phyloP scores from a whole-genome alignment of 805 yeast genomes.

The Ogataea nitratoaversa region DNA sequence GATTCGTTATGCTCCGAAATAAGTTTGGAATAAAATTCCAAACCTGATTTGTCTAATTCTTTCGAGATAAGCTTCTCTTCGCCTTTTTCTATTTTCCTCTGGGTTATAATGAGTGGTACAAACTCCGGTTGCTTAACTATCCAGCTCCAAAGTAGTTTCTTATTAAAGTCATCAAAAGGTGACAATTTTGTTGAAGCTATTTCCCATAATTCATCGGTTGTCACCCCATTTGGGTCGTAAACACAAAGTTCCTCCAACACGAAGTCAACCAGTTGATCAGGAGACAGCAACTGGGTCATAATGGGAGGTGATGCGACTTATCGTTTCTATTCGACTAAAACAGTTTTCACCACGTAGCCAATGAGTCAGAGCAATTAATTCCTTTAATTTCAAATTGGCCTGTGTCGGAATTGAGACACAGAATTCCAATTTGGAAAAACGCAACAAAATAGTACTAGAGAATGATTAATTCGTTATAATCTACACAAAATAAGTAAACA shows the following conservation, averaged over 20 bases:
- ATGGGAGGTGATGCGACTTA: too few species aligned
- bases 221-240: conserved; percentile 30
- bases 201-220: conserved; percentile 32
- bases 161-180: conserved; percentile 28
- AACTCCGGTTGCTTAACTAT: conserved; percentile 27
- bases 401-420: too few species aligned
- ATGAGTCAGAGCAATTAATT: too few species aligned
- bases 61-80: conserved; percentile 6
- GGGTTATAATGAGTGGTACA: conserved; percentile 8
- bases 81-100: neutral
- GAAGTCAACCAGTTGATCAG: conserved; percentile 32
- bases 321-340: too few species aligned
- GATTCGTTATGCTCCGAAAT: conserved; percentile 9
- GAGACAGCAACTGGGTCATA: conserved; percentile 17
- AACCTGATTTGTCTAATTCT: conserved; percentile 8
- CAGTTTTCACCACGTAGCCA: too few species aligned
- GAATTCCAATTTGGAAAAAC: too few species aligned
- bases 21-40: conserved; percentile 3
- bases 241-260: conserved; percentile 34
- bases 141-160: conserved; percentile 36
- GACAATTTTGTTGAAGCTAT: conserved; percentile 16
- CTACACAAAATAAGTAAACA: too few species aligned
- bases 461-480: too few species aligned
- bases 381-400: too few species aligned
- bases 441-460: too few species aligned